Conservation (phyloP, 1,139 yeast species). For the Kodamaea suecica region DNA sequence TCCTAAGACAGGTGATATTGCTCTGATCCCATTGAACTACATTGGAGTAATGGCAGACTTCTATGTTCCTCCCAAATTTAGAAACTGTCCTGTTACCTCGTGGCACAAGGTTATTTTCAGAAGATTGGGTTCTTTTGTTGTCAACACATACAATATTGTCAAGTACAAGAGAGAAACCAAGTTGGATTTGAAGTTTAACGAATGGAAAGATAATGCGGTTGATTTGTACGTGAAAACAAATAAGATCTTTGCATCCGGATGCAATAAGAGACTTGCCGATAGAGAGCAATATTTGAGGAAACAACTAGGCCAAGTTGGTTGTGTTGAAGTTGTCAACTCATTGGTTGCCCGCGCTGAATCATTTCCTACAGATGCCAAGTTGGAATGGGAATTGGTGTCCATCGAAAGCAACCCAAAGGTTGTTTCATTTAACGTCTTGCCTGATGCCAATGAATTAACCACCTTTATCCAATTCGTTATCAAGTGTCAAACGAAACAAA, state of each 20-base stretch:
- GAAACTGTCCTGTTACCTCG: conserved; percentile 28
- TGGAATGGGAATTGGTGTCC: conserved; percentile 75
- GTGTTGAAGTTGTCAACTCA: conserved; percentile 50
- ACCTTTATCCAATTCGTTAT: conserved; percentile 74
- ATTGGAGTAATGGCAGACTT: conserved; percentile 46
- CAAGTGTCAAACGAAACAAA: conserved; percentile 71
- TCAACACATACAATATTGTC: conserved; percentile 64
- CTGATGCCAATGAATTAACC: conserved; percentile 68
- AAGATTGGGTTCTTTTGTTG: conserved; percentile 52
- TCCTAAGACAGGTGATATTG: conserved; percentile 26
- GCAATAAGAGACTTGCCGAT: conserved; percentile 32
- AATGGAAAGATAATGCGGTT: conserved; percentile 73
- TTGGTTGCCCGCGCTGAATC: conserved; percentile 42
- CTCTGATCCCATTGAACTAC: conserved; percentile 39
- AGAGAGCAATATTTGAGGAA: conserved; percentile 40
- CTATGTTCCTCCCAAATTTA: conserved; percentile 41
- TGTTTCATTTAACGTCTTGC: conserved; percentile 54
- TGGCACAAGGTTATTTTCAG: conserved; percentile 42
- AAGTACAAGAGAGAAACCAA: conserved; percentile 63
- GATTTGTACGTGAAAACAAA: conserved; percentile 64
- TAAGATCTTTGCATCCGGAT: conserved; percentile 60
- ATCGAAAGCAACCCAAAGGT: conserved; percentile 72
- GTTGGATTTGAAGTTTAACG: conserved; percentile 58
- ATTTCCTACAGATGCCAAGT: conserved; percentile 57
- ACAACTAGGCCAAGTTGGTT: conserved; percentile 45